Evolutionary conservation across 768 basidiomycete genomes (phyloP).

Genomic region (Lepiota venenata): DNA sequence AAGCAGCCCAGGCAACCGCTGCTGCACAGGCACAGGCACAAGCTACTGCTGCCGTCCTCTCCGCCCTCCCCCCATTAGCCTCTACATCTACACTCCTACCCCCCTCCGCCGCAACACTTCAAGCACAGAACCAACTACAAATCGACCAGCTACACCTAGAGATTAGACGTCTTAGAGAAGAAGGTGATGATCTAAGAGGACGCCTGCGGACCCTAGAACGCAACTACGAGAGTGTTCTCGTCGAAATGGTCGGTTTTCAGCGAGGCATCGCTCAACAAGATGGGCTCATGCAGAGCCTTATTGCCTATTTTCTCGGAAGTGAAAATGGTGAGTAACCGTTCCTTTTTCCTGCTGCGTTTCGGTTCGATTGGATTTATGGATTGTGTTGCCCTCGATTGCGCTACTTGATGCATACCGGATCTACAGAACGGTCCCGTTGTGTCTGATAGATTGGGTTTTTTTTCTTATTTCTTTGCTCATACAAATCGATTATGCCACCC

Average conservation of each 20-base stretch:
- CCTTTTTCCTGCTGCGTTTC: conserved; percentile 1
- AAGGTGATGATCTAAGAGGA: conserved; percentile 30
- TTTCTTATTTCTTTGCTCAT: not conserved
- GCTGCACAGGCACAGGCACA: conserved; percentile 10
- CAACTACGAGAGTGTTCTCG: conserved; percentile 33
- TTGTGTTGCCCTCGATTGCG: not conserved
- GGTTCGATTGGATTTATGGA: not conserved
- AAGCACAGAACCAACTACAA: conserved; percentile 7
- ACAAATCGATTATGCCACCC: not conserved
- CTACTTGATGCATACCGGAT: not conserved
- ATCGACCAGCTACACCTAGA: conserved; percentile 18
- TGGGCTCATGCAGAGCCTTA: conserved; percentile 73
- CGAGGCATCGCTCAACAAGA: conserved; percentile 72
- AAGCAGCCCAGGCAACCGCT: conserved; percentile 32
- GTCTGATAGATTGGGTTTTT: not conserved
- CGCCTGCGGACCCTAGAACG: conserved; percentile 33
- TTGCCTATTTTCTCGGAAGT: conserved; percentile 75
- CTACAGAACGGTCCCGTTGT: not conserved
- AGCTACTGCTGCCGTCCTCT: conserved; percentile 15
- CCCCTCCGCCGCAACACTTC: conserved; percentile 9
- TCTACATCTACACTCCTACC: conserved; percentile 25
- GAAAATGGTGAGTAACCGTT: conserved; percentile 43
- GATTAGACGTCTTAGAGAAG: conserved; percentile 26
- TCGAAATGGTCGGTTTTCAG: conserved; percentile 35
- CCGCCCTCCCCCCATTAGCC: conserved; percentile 14